Percentiles rank a stretch among this genome's conserved stretches.
phyloP scores from a whole-genome alignment of 2,329 filamentous ascomycete genomes.

The Colletotrichum horii region DNA sequence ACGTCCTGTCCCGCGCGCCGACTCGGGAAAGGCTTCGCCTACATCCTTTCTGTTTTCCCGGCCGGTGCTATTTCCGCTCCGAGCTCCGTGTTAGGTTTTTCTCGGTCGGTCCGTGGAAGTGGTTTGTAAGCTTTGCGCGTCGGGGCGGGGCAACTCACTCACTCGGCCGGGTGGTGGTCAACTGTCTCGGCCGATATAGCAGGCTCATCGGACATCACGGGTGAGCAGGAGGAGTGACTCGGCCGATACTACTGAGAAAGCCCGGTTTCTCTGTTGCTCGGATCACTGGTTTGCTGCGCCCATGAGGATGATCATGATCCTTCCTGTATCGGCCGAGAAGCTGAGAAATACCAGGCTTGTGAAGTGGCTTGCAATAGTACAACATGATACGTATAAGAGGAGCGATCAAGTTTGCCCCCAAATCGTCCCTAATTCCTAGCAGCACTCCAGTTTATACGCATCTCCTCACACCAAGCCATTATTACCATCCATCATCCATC shows the following conservation, averaged over 20 bases:
- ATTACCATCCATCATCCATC: not conserved
- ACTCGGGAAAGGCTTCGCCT: not conserved
- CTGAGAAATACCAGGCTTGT: not conserved
- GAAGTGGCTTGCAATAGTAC: not conserved
- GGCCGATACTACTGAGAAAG: not conserved
- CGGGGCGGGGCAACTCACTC: not conserved
- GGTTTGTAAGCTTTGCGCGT: not conserved
- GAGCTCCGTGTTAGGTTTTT: not conserved
- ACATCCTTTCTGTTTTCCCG: not conserved
- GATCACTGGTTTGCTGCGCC: not conserved
- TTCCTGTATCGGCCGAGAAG: not conserved
- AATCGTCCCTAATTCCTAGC: not conserved
- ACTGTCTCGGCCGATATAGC: not conserved
- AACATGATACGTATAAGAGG: not conserved
- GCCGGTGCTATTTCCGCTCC: not conserved
- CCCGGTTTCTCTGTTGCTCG: not conserved
- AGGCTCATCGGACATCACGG: not conserved
- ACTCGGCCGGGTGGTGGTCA: not conserved
- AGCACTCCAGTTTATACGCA: not conserved
- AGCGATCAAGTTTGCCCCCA: not conserved
- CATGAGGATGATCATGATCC: not conserved
- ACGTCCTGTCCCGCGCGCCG: no score
- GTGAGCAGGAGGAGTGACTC: not conserved
- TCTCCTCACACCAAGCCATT: not conserved
- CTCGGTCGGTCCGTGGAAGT: not conserved